These are phyloP conservation scores for Podospora conica DNA, from an alignment of 495 filamentous ascomycete genomes.

Conservation along the genomic window DNA sequence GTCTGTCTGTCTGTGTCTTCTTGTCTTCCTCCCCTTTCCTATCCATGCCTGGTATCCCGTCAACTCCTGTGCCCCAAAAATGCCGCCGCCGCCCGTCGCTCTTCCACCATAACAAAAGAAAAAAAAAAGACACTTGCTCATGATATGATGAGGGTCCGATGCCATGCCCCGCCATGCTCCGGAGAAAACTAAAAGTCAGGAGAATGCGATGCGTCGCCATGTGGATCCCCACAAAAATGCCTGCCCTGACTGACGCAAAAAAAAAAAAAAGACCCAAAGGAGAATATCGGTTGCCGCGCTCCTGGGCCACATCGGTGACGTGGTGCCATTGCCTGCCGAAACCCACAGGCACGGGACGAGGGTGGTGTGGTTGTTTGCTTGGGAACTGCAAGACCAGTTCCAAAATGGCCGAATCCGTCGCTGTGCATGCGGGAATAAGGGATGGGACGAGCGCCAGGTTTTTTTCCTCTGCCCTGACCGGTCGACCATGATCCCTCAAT, in stretches of 20 bases:
- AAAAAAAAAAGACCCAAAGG: background rate
- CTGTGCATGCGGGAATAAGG: conserved; percentile 21
- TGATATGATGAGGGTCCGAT: background rate
- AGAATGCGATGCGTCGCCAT: background rate
- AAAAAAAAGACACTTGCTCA: background rate
- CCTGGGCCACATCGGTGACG: background rate
- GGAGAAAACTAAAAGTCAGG: background rate
- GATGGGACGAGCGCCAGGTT: background rate
- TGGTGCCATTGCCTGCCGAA: background rate
- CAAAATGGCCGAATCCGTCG: conserved; percentile 6
- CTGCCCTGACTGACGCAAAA: background rate
- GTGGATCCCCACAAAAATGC: background rate
- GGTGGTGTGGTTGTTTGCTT: conserved; percentile 1
- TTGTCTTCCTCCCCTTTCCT: background rate
- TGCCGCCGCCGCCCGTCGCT: background rate
- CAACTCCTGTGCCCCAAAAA: background rate
- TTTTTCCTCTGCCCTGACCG: background rate
- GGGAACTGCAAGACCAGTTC: background rate
- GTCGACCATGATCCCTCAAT: background rate
- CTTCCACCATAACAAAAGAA: background rate
- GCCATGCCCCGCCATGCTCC: background rate
- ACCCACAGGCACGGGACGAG: background rate
- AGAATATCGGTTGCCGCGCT: background rate
- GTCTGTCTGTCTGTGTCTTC: background rate
- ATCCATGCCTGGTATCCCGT: background rate